Percentiles rank a stretch among this genome's conserved stretches.
Evolutionary conservation across 2,329 filamentous ascomycete species (phyloP).

Genomic region (Zasmidium angulare): DNA sequence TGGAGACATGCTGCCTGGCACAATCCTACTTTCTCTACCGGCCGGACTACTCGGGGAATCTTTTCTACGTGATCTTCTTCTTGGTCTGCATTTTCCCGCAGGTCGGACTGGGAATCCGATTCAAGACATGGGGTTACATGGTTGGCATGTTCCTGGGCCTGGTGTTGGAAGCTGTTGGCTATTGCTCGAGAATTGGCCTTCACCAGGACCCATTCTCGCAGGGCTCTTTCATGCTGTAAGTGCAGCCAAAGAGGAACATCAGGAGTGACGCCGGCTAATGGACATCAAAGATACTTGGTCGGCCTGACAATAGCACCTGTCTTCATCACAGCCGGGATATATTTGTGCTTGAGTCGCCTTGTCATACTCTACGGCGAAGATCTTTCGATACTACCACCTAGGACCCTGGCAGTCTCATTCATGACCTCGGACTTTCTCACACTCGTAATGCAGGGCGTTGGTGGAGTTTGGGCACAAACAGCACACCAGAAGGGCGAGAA

Average conservation of each 20-base stretch:
- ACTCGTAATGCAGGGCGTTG: slow-evolving; percentile 56
- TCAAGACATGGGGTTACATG: slow-evolving; percentile 58
- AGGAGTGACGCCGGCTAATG: not conserved
- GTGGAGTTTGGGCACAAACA: slow-evolving; percentile 58
- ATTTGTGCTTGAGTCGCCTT: slow-evolving; percentile 58
- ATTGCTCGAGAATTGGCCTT: slow-evolving; percentile 56
- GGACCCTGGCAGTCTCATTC: slow-evolving; percentile 54
- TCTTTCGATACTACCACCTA: slow-evolving; percentile 22
- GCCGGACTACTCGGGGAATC: slow-evolving; percentile 44
- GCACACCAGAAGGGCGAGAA: slow-evolving; percentile 41
- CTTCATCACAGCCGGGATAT: slow-evolving; percentile 57
- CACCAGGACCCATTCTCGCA: slow-evolving; percentile 53
- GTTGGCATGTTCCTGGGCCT: slow-evolving; percentile 50
- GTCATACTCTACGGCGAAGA: slow-evolving; percentile 54
- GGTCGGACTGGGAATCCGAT: slow-evolving; percentile 49
- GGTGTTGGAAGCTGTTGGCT: slow-evolving; percentile 55
- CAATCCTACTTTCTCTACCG: slow-evolving; percentile 53
- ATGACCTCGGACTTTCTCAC: slow-evolving; percentile 57
- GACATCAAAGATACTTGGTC: slow-evolving; percentile 52
- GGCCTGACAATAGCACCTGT: slow-evolving; percentile 58
- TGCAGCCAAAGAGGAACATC: not conserved
- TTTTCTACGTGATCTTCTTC: slow-evolving; percentile 55
- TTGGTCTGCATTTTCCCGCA: slow-evolving; percentile 50
- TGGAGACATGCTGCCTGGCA: slow-evolving; percentile 32
- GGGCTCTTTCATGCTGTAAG: slow-evolving; percentile 53